Evolutionary conservation across 2,329 filamentous ascomycete species (phyloP).

Genomic region (Venturiaceae sp.): DNA sequence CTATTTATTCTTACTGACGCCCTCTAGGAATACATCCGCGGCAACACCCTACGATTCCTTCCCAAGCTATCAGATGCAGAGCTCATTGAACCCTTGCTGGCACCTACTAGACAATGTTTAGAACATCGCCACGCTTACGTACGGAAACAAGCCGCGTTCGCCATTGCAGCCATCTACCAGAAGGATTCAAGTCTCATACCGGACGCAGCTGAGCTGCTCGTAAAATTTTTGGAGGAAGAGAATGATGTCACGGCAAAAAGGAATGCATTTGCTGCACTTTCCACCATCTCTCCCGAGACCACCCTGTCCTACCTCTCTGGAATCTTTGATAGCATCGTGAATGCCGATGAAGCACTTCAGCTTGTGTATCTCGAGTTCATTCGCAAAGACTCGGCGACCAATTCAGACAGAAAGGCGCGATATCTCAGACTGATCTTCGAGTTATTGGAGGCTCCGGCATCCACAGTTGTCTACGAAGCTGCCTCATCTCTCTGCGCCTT

Average conservation of each 20-base stretch:
- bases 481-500: conserved; percentile 89
- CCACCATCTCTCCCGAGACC: conserved; percentile 87
- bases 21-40: conserved; percentile 87
- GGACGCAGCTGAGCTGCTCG: conserved; percentile 86
- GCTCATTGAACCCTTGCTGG: conserved; percentile 89
- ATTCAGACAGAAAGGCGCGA: conserved; percentile 86
- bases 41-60: conserved; percentile 95
- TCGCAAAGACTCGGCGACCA: conserved; percentile 90
- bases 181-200: conserved; percentile 89
- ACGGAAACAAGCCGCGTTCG: conserved; percentile 95
- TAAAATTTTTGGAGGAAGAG: conserved; percentile 81
- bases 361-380: conserved; percentile 96
- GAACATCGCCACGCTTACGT: conserved; percentile 97
- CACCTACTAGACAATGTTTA: conserved; percentile 82
- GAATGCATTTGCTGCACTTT: conserved; percentile 88
- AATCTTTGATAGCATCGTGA: conserved; percentile 87
- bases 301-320: conserved; percentile 79
- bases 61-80: conserved; percentile 94
- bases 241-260: conserved; percentile 94
- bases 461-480: conserved; percentile 95
- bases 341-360: conserved; percentile 87
- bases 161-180: conserved; percentile 82
- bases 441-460: conserved; percentile 81
- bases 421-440: conserved; percentile 96
- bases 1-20: neutral